Percentiles rank a stretch among this genome's conserved stretches.
Evolutionary conservation across 345 rosid genomes (phyloP).

Genomic region (Salix purpurea): DNA sequence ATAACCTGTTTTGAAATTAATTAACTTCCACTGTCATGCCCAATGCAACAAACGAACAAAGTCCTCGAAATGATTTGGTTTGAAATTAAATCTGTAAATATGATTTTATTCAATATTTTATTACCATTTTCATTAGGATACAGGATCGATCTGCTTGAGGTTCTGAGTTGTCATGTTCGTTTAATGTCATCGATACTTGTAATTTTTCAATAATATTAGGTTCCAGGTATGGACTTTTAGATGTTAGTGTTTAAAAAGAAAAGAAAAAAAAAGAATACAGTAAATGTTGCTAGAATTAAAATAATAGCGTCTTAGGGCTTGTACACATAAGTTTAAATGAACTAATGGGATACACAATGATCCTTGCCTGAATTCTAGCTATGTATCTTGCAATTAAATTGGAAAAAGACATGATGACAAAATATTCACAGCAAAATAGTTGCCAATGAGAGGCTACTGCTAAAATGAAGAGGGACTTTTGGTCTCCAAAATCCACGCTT

Average conservation of each 20-base stretch:
- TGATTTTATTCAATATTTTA: no score
- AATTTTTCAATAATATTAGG: neutral
- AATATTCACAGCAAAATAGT: neutral
- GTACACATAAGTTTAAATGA: neutral
- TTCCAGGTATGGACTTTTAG: neutral
- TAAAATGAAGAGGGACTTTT: neutral
- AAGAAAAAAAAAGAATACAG: no score
- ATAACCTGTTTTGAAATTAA: neutral
- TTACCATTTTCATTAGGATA: no score
- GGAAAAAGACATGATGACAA: neutral
- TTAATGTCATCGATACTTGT: neutral
- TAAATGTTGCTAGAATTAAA: neutral
- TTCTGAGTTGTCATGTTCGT: neutral
- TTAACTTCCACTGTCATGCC: neutral
- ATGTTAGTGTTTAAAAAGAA: no score
- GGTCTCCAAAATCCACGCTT: neutral
- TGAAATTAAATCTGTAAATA: no score
- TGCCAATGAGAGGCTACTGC: constrained; percentile 5
- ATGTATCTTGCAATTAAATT: neutral
- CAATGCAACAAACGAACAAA: neutral
- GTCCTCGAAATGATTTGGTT: no score
- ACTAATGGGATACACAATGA: neutral
- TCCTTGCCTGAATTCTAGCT: neutral
- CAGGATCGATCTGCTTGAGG: no score
- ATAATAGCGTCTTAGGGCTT: neutral